These are phyloP conservation scores for Bonia amplexicaulis DNA, from an alignment of 176 grass and related monocot species.

Conservation along the genomic window DNA sequence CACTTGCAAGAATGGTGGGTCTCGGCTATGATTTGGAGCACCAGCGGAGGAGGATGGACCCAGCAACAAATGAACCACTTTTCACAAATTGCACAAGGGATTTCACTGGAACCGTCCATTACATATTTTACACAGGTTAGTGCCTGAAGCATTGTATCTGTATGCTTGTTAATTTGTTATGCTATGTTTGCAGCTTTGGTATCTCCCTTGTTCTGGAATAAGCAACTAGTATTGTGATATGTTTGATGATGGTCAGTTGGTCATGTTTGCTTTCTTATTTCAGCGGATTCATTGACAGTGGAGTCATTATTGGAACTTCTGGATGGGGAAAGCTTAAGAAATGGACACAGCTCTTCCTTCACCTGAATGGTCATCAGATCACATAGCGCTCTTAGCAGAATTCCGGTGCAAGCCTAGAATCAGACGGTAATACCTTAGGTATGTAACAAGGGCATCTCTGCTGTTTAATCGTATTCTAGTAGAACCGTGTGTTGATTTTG, in stretches of 20 bases:
- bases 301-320: conserved; percentile 93
- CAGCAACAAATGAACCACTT: conserved; percentile 86
- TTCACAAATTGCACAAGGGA: conserved; percentile 98
- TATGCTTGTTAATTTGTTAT: conserved; percentile 7
- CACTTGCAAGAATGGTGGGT: conserved; percentile 81
- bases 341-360: conserved; percentile 95
- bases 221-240: not conserved
- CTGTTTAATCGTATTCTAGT: not conserved
- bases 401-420: conserved; percentile 95
- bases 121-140: conserved; percentile 98
- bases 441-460: conserved; percentile 18
- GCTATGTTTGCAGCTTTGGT: conserved; percentile 7
- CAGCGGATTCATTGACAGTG: conserved; percentile 95
- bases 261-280: conserved; percentile 28
- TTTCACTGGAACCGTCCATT: conserved; percentile 91
- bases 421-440: conserved; percentile 67
- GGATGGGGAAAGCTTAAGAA: conserved; percentile 96
- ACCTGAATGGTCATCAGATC: conserved; percentile 98
- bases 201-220: not conserved
- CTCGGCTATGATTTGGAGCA: conserved; percentile 69
- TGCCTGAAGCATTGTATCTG: conserved; percentile 9
- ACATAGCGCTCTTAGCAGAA: conserved; percentile 93
- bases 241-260: conserved; percentile 12
- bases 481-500: not conserved
- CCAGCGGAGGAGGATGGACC: conserved; percentile 92